Evolutionary conservation across 2,329 filamentous ascomycete genomes (phyloP).

Genomic region (Trichoderma sp.): DNA sequence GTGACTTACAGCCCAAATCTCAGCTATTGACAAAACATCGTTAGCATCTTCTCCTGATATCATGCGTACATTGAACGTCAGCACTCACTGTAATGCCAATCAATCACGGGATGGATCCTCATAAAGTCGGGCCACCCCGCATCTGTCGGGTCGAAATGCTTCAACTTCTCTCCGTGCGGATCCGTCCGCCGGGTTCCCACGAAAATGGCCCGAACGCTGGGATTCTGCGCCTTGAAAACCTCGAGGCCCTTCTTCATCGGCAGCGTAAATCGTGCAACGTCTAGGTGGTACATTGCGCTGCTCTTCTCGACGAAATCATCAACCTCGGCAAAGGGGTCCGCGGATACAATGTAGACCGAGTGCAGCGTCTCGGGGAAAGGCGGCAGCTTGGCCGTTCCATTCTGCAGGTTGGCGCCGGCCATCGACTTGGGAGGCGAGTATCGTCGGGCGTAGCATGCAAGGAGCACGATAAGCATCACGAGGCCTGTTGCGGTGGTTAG

Average conservation of each 20-base stretch:
- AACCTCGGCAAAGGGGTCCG: slow-evolving; percentile 82
- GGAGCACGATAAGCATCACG: slow-evolving; percentile 84
- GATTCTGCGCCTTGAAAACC: slow-evolving; percentile 70
- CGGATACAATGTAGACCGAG: slow-evolving; percentile 86
- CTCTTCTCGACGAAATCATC: slow-evolving; percentile 79
- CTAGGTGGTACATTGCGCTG: slow-evolving; percentile 70
- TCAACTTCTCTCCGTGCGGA: slow-evolving; percentile 79
- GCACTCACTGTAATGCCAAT: slow-evolving; percentile 78
- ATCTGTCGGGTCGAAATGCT: slow-evolving; percentile 86
- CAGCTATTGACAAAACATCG: slow-evolving; percentile 44
- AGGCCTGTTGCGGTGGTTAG: slow-evolving; percentile 48
- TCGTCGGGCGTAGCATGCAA: slow-evolving; percentile 61
- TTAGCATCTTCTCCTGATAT: not conserved
- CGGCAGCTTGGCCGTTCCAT: slow-evolving; percentile 20
- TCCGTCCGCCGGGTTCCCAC: slow-evolving; percentile 81
- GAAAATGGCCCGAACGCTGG: slow-evolving; percentile 63
- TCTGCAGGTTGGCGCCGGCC: slow-evolving; percentile 33
- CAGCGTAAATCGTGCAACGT: slow-evolving; percentile 72
- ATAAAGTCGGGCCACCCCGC: slow-evolving; percentile 89
- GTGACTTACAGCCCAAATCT: slow-evolving; percentile 84
- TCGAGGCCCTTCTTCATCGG: slow-evolving; percentile 83
- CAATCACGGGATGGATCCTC: slow-evolving; percentile 91
- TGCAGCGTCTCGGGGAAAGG: slow-evolving; percentile 59
- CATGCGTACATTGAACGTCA: not conserved
- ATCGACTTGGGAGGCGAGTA: slow-evolving; percentile 36